A percentile compares a stretch with the other conserved stretches of the same genome.
These are phyloP conservation scores for Paulownia fortunei DNA, from an alignment of 257 asterid genomes.

Conservation along the genomic window DNA sequence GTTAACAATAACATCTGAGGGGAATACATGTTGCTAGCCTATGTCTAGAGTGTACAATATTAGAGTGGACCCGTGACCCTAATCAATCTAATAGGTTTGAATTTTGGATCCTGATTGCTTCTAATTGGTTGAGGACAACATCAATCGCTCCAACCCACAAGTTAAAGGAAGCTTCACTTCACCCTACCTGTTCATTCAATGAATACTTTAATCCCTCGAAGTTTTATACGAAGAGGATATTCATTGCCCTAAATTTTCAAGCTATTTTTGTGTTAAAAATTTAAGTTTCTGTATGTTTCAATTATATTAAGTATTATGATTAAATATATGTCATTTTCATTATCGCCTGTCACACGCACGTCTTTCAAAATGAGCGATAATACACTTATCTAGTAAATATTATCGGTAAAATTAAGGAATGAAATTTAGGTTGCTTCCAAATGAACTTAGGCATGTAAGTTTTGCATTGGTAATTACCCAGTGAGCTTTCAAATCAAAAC, in stretches of 20 bases:
- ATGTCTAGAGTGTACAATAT: neutral
- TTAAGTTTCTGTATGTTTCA: no score
- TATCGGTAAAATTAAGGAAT: neutral
- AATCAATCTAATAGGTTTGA: neutral
- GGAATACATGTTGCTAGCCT: slow-evolving; percentile 24
- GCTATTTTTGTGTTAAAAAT: neutral
- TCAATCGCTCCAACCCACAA: no score
- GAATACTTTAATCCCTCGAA: neutral
- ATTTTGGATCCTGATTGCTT: slow-evolving; percentile 12
- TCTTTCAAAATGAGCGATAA: no score
- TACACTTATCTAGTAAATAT: no score
- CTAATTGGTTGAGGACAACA: slow-evolving; percentile 13
- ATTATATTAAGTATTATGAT: no score
- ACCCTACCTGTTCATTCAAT: slow-evolving; percentile 21
- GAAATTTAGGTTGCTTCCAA: slow-evolving; percentile 7
- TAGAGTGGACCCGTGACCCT: slow-evolving; percentile 25
- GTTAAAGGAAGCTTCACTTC: no score
- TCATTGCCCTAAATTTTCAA: neutral
- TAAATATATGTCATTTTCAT: no score
- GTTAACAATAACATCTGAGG: neutral
- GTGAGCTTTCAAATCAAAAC: no score
- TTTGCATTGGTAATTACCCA: neutral
- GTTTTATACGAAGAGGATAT: neutral
- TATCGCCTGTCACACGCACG: no score
- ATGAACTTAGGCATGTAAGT: neutral